phyloP scores from a whole-genome alignment of 1,284 basidiomycete species.

The Cryptococcus sp. region DNA sequence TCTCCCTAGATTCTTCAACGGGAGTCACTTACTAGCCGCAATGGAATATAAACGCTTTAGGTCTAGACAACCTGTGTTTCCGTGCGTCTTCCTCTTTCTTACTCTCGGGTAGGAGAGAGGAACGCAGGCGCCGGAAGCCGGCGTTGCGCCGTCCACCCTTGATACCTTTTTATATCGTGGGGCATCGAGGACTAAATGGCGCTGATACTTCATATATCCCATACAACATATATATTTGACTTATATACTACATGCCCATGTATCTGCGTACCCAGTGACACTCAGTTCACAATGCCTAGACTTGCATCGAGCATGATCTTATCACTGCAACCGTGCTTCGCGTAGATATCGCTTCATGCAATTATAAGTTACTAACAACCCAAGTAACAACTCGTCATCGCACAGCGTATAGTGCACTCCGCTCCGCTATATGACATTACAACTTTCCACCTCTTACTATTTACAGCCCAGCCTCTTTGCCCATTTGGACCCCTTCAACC shows the following conservation, averaged over 20 bases:
- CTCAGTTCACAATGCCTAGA: too few relatives aligned
- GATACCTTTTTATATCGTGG: constrained; percentile 25
- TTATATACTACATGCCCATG: background rate
- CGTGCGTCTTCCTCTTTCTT: constrained; percentile 3
- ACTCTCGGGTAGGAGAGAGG: constrained; percentile 5
- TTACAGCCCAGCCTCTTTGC: constrained; percentile 20
- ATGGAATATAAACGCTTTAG: constrained; percentile 37
- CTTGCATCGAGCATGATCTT: too few relatives aligned
- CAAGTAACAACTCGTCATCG: too few relatives aligned
- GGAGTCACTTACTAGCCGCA: constrained; percentile 38
- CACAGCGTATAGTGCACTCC: too few relatives aligned
- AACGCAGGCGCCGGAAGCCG: constrained; percentile 14
- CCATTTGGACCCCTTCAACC: constrained; percentile 8
- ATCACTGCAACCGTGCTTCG: too few relatives aligned
- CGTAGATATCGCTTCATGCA: too few relatives aligned
- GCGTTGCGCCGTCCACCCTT: constrained; percentile 38
- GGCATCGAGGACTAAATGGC: constrained; percentile 40
- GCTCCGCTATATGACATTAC: too few relatives aligned
- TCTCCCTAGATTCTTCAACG: constrained; percentile 20
- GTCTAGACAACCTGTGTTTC: constrained; percentile 39
- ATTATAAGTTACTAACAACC: too few relatives aligned
- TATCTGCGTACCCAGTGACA: too few relatives aligned
- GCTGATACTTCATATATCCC: constrained; percentile 20
- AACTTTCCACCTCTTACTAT: background rate
- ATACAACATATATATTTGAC: background rate